Evolutionary conservation across 805 yeast genomes (phyloP), one percentile per base, ranked within the genome.

Genomic region (Vanderwaltozyma polyspora): DNA sequence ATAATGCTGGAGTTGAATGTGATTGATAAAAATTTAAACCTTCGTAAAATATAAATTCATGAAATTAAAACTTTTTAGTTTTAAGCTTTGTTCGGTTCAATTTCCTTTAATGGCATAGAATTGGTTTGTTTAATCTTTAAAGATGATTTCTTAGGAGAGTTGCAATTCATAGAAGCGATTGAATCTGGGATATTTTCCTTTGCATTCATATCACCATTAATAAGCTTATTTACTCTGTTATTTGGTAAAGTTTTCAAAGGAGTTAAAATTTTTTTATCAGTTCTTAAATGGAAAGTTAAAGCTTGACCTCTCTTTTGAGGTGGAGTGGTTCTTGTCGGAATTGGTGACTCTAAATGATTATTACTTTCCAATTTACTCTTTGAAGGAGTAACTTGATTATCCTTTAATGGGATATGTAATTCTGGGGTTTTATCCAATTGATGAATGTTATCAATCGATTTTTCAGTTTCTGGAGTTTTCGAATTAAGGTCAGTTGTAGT

Each of bases 221-320:
- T 55, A 29, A 55, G 39, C 33, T 51, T 53, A 38, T 52, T 55
- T 1, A 55, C 60, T 34, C 57, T 46, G 39, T 46, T 55, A 28
- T 53, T 55, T 30, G 60, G 59, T 17, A 57, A 52, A 5, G 52
- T 53, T 30, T 48, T 50, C 5, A 55, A 36, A 12, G 57, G 55
- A 2, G 60, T 52, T 32, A 55, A 34, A 5, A 48, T 45, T 32
- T 49, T 51, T 27, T 47, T 52, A 32, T 55, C 59, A 9, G 48
- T 46, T 25, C 47, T 52, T 22, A 50, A 35, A 27, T 55, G 57
- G 42, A 55, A 56, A n/a, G 59, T 54, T 21, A 55, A 41, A 2
- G 57, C 59, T 34, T 56, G 56, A n/a, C 59, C 55, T 24, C 50
- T 50, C 27, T 32, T 41, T 6, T 12, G 22, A 10, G 25, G 19